These are phyloP conservation scores for Pilobolus umbonatus DNA, from an alignment of 192 early-diverging fungal species.

Conservation along the genomic window DNA sequence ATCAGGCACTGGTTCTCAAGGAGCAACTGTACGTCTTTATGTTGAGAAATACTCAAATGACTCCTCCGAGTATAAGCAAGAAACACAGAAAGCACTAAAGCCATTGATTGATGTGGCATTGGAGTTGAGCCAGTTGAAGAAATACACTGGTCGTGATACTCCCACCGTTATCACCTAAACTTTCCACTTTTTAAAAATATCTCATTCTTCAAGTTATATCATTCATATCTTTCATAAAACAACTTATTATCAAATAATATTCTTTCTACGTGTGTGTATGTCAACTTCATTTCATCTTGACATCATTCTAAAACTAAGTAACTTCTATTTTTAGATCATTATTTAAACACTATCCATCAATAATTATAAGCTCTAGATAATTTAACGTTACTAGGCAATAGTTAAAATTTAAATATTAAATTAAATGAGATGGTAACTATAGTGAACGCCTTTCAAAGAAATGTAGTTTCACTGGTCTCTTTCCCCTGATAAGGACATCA, in stretches of 20 bases:
- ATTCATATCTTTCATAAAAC: neutral
- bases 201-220: neutral
- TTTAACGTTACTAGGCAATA: too few species aligned
- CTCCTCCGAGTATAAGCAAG: constrained; percentile 49
- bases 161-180: constrained; percentile 88
- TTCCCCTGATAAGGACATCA: too few species aligned
- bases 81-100: constrained; percentile 82
- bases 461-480: too few species aligned
- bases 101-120: constrained; percentile 84
- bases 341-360: too few species aligned
- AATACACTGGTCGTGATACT: constrained; percentile 80
- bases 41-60: constrained; percentile 85
- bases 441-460: too few species aligned
- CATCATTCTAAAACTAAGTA: too few species aligned
- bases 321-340: too few species aligned
- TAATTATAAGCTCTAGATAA: too few species aligned
- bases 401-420: too few species aligned
- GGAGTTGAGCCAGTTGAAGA: constrained; percentile 65
- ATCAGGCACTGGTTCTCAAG: constrained; percentile 91
- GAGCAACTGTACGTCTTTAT: constrained; percentile 94
- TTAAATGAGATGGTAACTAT: too few species aligned
- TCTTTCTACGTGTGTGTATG: too few species aligned
- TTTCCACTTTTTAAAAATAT: neutral
- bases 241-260: constrained; percentile 1
- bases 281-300: too few species aligned